phyloP scores from a whole-genome alignment of 192 early-diverging fungal genomes.

The Spizellomyces punctatus region DNA sequence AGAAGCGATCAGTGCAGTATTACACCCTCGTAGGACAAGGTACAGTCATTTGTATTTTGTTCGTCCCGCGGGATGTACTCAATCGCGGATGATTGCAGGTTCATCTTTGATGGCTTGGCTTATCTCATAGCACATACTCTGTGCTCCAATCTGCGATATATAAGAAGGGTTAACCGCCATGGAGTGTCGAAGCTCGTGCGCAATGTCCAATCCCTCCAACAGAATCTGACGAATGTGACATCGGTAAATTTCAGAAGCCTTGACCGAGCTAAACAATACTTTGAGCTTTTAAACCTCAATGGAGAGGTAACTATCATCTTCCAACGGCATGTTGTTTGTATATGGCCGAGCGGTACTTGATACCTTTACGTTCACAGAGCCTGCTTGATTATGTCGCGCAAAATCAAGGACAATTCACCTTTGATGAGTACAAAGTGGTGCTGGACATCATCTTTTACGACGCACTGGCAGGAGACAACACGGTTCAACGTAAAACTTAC shows the following conservation, averaged over 20 bases:
- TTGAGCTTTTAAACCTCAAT: constrained; percentile 68
- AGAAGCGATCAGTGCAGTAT: constrained; percentile 64
- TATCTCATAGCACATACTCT: constrained; percentile 73
- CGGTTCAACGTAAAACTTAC: constrained; percentile 3
- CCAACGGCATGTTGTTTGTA: neutral
- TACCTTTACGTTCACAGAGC: neutral
- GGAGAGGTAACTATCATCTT: constrained; percentile 38
- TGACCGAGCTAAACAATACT: constrained; percentile 72
- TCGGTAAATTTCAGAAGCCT: constrained; percentile 65
- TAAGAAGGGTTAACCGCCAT: constrained; percentile 66
- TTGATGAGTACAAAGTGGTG: constrained; percentile 81
- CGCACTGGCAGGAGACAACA: constrained; percentile 14
- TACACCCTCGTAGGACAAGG: constrained; percentile 67
- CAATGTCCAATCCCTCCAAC: constrained; percentile 84
- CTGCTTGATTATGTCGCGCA: constrained; percentile 44
- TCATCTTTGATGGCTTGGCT: constrained; percentile 84
- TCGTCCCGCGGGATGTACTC: neutral
- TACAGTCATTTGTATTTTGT: constrained; percentile 18
- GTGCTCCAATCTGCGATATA: constrained; percentile 65
- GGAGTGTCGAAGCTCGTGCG: constrained; percentile 79
- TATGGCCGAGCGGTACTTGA: neutral
- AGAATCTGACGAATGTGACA: constrained; percentile 82
- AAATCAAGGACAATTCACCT: constrained; percentile 67
- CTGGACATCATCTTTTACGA: constrained; percentile 66
- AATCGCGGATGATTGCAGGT: constrained; percentile 41